Evolutionary conservation across 805 yeast species (phyloP), one percentile per base, ranked within the genome.

Genomic region (Saturnispora saitoi): DNA sequence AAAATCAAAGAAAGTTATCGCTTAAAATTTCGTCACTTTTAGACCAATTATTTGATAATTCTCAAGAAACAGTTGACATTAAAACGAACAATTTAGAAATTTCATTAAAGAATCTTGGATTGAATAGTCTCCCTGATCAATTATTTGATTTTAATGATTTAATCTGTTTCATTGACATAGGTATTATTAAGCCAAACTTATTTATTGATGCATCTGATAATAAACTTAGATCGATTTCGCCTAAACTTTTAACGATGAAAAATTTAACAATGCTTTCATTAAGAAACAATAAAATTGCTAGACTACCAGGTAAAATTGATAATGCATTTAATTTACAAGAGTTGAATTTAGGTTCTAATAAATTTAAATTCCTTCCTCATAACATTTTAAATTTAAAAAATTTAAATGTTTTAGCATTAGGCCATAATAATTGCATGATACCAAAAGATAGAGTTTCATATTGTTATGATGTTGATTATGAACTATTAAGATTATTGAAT

Each of bases 121-220:
- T 80, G 36, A 66, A 63, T 10, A 71, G 71, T 5, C 59, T 80
- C 3, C 85, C 86, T 1, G 78, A 76, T 45, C 82, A 78, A 53
- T 69, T 80, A 28, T 72, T 71, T 45, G 86, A 80, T 57, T 64
- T 80, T 53, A 71, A 76, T 55, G 70, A 78, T 48, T 60, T 78
- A 55, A 80, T 78, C n/a, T 59, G 74, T 7, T 71, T 70, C 52
- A 29, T 46, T 15, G 51, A 56, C 1, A 54, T 55, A 9, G 70
- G 68, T 0, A 58, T 70, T 4, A 58, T 58, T n/a, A 57, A 60
- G 22, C 72, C 75, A 1, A 45, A 55, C 6, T 53, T 71, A 37
- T 79, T 80, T 50, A 63, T 80, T 4, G 78, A 74, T 56, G 70
- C 79, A 3, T 66, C 77, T 2, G 70, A 74, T 43, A 80, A 80